Percentiles rank a stretch among this genome's conserved stretches.
Evolutionary conservation across 1,284 basidiomycete genomes (phyloP).

Genomic region (Puccinia novopanici): DNA sequence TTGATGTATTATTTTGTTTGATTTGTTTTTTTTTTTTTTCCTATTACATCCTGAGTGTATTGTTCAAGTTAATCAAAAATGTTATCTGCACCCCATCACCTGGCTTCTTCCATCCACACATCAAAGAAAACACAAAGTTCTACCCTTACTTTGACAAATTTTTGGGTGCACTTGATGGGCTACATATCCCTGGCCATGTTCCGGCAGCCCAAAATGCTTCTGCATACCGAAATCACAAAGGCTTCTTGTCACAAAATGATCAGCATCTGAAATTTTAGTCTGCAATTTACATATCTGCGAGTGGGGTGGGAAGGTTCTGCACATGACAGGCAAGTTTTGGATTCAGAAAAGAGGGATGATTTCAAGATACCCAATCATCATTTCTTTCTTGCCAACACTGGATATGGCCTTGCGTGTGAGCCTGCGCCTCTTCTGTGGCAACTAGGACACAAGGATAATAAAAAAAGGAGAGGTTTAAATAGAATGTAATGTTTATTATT

Average conservation of each 20-base stretch:
- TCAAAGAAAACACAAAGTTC: neutral
- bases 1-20: no score
- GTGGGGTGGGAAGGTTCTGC: constrained; percentile 54
- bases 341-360: constrained; percentile 56
- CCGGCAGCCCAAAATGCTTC: neutral
- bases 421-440: no score
- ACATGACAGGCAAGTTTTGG: constrained; percentile 57
- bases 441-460: no score
- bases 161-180: neutral
- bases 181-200: constrained; percentile 10
- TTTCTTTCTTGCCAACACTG: constrained; percentile 12
- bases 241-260: constrained; percentile 56
- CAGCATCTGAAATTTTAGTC: constrained; percentile 56
- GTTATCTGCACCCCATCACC: neutral
- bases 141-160: constrained; percentile 56
- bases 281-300: constrained; percentile 59
- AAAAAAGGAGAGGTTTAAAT: no score
- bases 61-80: neutral
- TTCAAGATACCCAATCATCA: constrained; percentile 53
- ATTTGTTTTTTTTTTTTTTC: neutral
- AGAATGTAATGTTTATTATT: no score
- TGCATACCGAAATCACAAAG: neutral
- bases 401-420: constrained; percentile 8
- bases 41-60: neutral
- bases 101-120: neutral